These are phyloP conservation scores for Protostelium mycophagum DNA, from an alignment of 78 protist species.

Conservation along the genomic window DNA sequence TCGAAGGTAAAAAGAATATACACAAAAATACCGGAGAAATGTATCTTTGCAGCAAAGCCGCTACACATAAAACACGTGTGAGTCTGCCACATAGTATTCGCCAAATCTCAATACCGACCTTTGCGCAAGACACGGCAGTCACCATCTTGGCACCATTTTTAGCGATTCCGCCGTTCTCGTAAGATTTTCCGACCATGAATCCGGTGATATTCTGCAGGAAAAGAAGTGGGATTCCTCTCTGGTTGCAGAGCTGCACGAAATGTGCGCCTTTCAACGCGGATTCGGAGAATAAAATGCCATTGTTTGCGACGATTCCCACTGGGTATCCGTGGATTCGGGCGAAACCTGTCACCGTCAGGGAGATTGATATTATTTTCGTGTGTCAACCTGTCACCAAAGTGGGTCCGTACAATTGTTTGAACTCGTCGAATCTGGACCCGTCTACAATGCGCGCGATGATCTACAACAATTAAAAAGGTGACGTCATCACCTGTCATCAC, in stretches of 20 bases:
- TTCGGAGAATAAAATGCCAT: conserved; percentile 87
- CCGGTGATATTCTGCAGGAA: conserved; percentile 97
- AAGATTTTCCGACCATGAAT: conserved; percentile 93
- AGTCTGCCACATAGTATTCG: no score
- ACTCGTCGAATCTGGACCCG: conserved; percentile 88
- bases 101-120: background rate
- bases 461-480: conserved; percentile 3
- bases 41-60: no score
- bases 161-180: conserved; percentile 88
- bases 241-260: conserved; percentile 90
- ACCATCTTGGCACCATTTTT: conserved; percentile 97
- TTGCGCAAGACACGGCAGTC: conserved; percentile 92
- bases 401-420: conserved; percentile 87
- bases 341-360: conserved; percentile 57
- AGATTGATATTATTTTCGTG: background rate
- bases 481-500: background rate
- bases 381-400: conserved; percentile 81
- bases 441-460: conserved; percentile 92
- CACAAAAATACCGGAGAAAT: no score
- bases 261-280: conserved; percentile 91
- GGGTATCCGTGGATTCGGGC: conserved; percentile 88
- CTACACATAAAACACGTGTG: no score
- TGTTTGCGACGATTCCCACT: conserved; percentile 96
- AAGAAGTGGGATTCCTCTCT: conserved; percentile 90
- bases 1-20: no score